Evolutionary conservation across 306 rosid genomes (phyloP).

Genomic region (Castanea crenata): DNA sequence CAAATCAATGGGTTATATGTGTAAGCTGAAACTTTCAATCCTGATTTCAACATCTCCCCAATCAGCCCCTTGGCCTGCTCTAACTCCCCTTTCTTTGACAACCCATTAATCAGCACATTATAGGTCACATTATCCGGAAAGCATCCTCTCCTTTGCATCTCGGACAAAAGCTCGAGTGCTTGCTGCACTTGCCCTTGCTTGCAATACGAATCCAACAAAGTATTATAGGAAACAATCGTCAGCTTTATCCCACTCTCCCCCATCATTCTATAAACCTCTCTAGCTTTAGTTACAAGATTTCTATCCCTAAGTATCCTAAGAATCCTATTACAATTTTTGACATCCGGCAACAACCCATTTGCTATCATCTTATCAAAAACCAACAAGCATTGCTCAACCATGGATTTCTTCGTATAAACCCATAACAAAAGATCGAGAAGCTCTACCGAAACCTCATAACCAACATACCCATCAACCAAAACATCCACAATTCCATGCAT

Average conservation of each 20-base stretch:
- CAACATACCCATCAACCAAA: slow-evolving; percentile 31
- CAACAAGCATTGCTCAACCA: slow-evolving; percentile 52
- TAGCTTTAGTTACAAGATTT: slow-evolving; percentile 30
- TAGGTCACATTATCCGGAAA: slow-evolving; percentile 50
- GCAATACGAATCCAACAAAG: slow-evolving; percentile 62
- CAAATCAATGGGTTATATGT: slow-evolving; percentile 63
- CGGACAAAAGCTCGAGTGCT: slow-evolving; percentile 46
- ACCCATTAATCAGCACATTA: slow-evolving; percentile 68
- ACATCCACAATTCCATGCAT: slow-evolving; percentile 40
- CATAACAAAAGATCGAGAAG: slow-evolving; percentile 61
- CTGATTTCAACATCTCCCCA: slow-evolving; percentile 50
- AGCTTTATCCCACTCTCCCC: slow-evolving; percentile 54
- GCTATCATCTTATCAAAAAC: slow-evolving; percentile 53
- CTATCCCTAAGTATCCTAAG: slow-evolving; percentile 58
- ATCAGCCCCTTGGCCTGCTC: slow-evolving; percentile 50
- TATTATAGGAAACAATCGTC: slow-evolving; percentile 57
- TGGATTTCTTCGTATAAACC: slow-evolving; percentile 45
- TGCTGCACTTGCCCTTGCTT: slow-evolving; percentile 59
- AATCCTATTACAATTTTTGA: slow-evolving; percentile 72
- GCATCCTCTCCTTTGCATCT: slow-evolving; percentile 56
- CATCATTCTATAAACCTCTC: slow-evolving; percentile 57
- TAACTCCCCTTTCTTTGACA: slow-evolving; percentile 55
- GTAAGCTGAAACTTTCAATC: slow-evolving; percentile 52
- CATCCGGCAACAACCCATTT: slow-evolving; percentile 63
- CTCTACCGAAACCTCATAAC: slow-evolving; percentile 32